Base-by-base conservation (phyloP, 495 filamentous ascomycete genomes). In the Chaetomidium leptoderma region DNA sequence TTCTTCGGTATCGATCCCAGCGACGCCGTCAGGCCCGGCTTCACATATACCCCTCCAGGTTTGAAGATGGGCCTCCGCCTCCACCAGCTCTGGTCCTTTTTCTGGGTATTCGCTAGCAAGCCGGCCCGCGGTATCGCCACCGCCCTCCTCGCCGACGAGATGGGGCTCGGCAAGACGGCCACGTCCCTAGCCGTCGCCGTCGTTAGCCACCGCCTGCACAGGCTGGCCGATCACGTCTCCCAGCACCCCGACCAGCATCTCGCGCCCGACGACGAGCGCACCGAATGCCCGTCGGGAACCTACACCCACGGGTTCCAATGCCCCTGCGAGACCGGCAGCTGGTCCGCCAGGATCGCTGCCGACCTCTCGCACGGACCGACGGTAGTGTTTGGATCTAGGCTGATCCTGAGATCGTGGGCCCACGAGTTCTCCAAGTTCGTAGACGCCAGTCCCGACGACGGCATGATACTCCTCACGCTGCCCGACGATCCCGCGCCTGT, bases 141-240 rank as follows among this genome's bases (percentile, higher is more conserved):
- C n/a, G 46, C 46, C 46, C 46, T 49, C 46, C 46, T 49, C 46
- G 46, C 46, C 29, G 46, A 49, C 29, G 46, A 49, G 29, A 49
- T 49, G 46, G 46, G 27, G 35, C 46, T 49, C 46, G 46, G 46
- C 46, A 49, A 49, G 46, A 49, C 46, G 29, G 46, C 24, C 29
- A 49, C 29, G 46, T 49, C 46, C 46, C 30, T 49, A 29, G 46
- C 46, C 46, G 46, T 49, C 46, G 46, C 46, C 46, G 46, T 49
- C 46, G 8, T 49, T 49, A 49, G 46, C 29, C 46, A 49, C 29
- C 46, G 46, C 46, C 46, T 49, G 46, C 46, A 29, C 46, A 21
- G 6, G 46, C n/a, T n/a, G n/a, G n/a, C n/a, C n/a, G n/a, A 49
- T 49, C 46, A 49, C 30, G 46, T 49, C 30, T 49, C 46, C 30